Evolutionary conservation across 2,329 filamentous ascomycete species (phyloP).

Genomic region (Colletotrichum horii): DNA sequence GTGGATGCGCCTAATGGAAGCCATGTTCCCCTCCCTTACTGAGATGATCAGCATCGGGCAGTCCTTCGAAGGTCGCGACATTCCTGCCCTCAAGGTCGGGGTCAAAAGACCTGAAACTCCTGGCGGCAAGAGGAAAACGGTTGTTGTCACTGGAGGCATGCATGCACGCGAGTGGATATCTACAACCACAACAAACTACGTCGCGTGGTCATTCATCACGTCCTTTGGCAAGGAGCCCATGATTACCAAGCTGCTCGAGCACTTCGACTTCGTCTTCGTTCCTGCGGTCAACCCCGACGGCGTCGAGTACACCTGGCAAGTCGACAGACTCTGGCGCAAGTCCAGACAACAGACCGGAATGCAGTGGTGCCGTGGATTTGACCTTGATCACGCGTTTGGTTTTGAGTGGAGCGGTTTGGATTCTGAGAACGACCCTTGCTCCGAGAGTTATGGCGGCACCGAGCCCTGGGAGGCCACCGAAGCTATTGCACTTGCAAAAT

Average conservation of each 20-base stretch:
- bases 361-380: constrained; percentile 84
- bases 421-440: constrained; percentile 80
- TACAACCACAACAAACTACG: constrained; percentile 86
- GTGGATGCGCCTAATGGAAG: constrained; percentile 90
- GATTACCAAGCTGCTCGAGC: constrained; percentile 79
- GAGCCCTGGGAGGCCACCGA: constrained; percentile 85
- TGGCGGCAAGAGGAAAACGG: constrained; percentile 67
- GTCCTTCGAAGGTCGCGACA: constrained; percentile 88
- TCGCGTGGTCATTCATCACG: constrained; percentile 87
- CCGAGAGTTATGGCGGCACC: constrained; percentile 86
- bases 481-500: constrained; percentile 75
- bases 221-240: constrained; percentile 74
- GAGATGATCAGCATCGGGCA: constrained; percentile 77
- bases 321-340: constrained; percentile 93
- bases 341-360: constrained; percentile 84
- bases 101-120: constrained; percentile 44
- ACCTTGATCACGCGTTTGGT: constrained; percentile 86
- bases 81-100: constrained; percentile 81
- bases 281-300: constrained; percentile 93
- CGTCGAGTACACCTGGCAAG: constrained; percentile 91
- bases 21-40: constrained; percentile 86
- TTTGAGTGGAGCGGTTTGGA: constrained; percentile 74
- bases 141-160: constrained; percentile 83
- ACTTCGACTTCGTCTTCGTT: constrained; percentile 87
- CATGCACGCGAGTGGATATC: constrained; percentile 98